A percentile compares a stretch with the other conserved stretches of the same genome.
Evolutionary conservation across 495 filamentous ascomycete genomes (phyloP).

Genomic region (Neurospora pannonica): DNA sequence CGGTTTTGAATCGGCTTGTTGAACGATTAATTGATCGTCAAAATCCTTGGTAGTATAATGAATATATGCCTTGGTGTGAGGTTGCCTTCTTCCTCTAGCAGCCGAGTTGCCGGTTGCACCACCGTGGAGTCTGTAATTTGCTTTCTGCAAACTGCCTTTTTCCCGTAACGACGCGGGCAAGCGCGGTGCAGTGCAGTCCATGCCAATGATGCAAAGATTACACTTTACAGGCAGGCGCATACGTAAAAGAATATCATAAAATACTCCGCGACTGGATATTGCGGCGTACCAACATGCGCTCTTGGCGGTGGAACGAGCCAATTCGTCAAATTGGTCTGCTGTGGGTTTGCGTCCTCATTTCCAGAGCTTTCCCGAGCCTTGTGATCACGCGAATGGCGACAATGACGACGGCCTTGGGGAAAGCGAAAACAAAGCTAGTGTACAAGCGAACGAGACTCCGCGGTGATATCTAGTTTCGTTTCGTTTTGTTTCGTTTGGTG

Average conservation of each 20-base stretch:
- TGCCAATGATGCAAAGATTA: not conserved
- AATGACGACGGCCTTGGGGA: not conserved
- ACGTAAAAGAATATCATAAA: not conserved
- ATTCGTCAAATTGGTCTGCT: not conserved
- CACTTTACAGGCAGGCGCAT: not conserved
- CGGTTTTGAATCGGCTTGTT: not conserved
- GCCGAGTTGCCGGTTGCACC: not conserved
- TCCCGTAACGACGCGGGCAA: not conserved
- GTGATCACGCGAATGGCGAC: not conserved
- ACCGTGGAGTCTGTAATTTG: not conserved
- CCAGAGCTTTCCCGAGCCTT: not conserved
- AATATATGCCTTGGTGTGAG: not conserved
- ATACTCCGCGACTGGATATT: not conserved
- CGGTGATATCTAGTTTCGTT: not conserved
- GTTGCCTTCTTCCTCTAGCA: not conserved
- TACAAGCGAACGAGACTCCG: not conserved
- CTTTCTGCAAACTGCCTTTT: not conserved
- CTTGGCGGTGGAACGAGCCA: not conserved
- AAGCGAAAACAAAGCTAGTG: not conserved
- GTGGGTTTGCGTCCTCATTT: not conserved
- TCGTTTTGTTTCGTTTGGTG: not conserved
- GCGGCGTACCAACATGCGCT: not conserved
- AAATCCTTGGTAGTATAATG: not conserved
- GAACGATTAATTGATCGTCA: not conserved
- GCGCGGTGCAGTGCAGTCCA: not conserved